Evolutionary conservation across 2,329 filamentous ascomycete genomes (phyloP), one percentile per base, ranked within the genome.

Genomic region (Neobulgaria alba): DNA sequence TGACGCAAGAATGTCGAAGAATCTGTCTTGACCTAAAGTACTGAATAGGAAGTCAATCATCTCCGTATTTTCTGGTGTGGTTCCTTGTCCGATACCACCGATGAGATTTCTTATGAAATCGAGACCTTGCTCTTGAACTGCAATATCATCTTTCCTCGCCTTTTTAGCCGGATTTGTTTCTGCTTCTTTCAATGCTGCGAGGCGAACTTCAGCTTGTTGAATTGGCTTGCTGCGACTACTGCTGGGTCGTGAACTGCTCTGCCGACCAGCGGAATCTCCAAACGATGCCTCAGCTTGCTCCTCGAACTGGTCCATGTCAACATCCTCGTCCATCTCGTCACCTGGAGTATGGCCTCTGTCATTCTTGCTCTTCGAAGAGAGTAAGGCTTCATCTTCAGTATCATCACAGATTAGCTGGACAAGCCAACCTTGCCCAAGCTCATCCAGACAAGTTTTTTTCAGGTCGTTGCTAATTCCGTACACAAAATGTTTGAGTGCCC

Each of bases 401-500:
- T 79, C 74, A 41, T 77, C 74, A 39, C 75, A 79, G 33, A 95
- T 85, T 16, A 92, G 71, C 44, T 82, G 79, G 46, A 90, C 73
- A 10, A 96, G 71, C 85, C 87, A 95, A 9, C 76, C 78, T 1
- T 85, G 75, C 7, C 79, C 80, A 3, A 96, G 70, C 55, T 85
- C 79, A 36, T 89, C 79, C 10, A 96, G 66, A 45, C 86, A 86
- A 35, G 75, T 73, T 54, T 82, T 82, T 63, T 92, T 94, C 50
- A 85, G 67, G 10, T 82, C 74, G 33, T 82, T 78, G 14, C 74
- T 73, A 4, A 84, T 77, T 16, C 78, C 79, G 48, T 84, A 74
- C 2, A 94, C 82, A 36, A 95, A 73, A 62, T 96, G 87, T 59
- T 96, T 96, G 43, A 98, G 67, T 4, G 88, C 87, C 90, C 92